A percentile compares a stretch with the other conserved stretches of the same genome.
These are phyloP conservation scores for Coemansia umbellata DNA, from an alignment of 192 early-diverging fungal genomes.

Conservation along the genomic window DNA sequence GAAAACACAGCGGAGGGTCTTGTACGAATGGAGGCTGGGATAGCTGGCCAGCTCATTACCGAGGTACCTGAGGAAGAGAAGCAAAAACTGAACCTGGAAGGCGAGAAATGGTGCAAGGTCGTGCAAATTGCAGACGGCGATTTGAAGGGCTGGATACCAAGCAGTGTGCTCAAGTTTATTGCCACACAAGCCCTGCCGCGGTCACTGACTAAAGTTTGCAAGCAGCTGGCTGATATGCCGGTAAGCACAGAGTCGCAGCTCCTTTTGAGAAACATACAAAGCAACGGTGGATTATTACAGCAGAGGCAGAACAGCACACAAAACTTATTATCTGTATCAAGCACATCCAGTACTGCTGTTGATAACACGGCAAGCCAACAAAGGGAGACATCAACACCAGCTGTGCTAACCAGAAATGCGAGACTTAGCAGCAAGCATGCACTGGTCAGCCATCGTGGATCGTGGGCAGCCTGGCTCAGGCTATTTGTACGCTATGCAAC, in stretches of 20 bases:
- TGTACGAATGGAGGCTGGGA: conserved; percentile 50
- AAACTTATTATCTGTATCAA: no score
- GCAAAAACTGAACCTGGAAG: conserved; percentile 10
- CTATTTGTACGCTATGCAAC: conserved; percentile 29
- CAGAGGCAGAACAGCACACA: no score
- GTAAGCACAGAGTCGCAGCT: conserved; percentile 23
- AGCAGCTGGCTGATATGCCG: conserved; percentile 22
- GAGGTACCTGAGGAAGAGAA: conserved; percentile 8
- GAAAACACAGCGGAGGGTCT: conserved; percentile 22
- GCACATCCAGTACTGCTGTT: background rate
- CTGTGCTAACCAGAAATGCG: background rate
- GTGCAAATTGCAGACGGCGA: conserved; percentile 52
- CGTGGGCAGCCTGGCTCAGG: conserved; percentile 22
- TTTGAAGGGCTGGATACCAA: conserved; percentile 51
- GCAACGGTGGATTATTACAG: background rate
- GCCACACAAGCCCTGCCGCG: conserved; percentile 52
- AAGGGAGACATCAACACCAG: background rate
- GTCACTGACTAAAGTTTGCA: conserved; percentile 49
- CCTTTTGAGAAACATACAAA: background rate
- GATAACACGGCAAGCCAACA: background rate
- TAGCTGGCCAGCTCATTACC: conserved; percentile 49
- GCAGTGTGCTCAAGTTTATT: conserved; percentile 50
- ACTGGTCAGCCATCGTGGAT: background rate
- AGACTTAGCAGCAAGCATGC: background rate
- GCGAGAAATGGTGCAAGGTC: conserved; percentile 31